phyloP scores from a whole-genome alignment of 2,329 filamentous ascomycete genomes.

The Davidsoniella neocaledoniae region DNA sequence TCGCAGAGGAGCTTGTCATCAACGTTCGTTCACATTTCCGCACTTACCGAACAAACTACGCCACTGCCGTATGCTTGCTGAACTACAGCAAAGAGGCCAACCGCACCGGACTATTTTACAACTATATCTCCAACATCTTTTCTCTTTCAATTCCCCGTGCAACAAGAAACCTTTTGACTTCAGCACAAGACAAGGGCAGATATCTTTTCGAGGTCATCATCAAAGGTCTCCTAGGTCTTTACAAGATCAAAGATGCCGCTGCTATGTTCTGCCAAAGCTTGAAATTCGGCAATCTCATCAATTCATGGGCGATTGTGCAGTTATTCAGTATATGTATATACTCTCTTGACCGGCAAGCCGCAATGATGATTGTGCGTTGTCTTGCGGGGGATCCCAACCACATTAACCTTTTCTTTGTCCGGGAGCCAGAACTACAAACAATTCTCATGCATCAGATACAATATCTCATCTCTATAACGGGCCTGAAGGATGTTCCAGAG shows the following conservation, averaged over 20 bases:
- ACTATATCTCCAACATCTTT: constrained; percentile 7
- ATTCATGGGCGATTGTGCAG: constrained; percentile 19
- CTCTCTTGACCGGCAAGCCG: constrained; percentile 20
- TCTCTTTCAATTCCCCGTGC: background rate
- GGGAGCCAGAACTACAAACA: constrained; percentile 4
- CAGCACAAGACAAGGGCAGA: constrained; percentile 4
- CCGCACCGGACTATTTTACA: constrained; percentile 9
- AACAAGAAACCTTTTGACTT: background rate
- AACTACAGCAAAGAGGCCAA: constrained; percentile 10
- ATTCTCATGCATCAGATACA: constrained; percentile 13
- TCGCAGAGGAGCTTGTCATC: constrained; percentile 31
- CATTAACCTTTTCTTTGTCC: constrained; percentile 6
- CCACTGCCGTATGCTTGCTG: constrained; percentile 9
- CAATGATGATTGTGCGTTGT: constrained; percentile 9
- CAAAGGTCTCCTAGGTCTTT: constrained; percentile 31
- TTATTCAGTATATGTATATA: constrained; percentile 27
- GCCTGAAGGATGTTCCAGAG: constrained; percentile 3
- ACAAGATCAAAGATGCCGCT: constrained; percentile 27
- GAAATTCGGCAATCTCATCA: constrained; percentile 20
- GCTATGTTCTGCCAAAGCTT: constrained; percentile 26
- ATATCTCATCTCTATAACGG: constrained; percentile 12
- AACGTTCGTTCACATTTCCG: constrained; percentile 12
- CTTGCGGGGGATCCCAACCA: constrained; percentile 3
- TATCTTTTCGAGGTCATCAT: constrained; percentile 29
- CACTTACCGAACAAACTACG: constrained; percentile 3